Conservation (phyloP, 306 rosid species). For the Trichosanthes truncata region DNA sequence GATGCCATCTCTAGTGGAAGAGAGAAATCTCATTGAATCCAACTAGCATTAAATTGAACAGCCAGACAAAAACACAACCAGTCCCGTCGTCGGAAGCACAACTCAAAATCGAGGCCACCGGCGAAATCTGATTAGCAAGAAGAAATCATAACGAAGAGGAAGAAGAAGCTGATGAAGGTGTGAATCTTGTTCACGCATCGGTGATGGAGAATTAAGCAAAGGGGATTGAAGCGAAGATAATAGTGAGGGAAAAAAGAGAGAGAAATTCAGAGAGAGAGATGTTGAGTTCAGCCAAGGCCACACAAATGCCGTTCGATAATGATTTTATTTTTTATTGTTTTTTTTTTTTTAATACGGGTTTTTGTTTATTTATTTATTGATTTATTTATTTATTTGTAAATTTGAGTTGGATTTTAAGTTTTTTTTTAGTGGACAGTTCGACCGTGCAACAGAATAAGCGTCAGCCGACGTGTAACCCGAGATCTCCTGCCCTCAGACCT, state of each 20-base stretch:
- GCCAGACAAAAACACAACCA: background rate
- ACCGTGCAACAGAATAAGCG: background rate
- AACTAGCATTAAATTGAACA: constrained; percentile 33
- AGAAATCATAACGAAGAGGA: background rate
- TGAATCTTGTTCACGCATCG: constrained; percentile 11
- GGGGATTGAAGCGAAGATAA: constrained; percentile 34
- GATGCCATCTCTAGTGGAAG: constrained; percentile 50
- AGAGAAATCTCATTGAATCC: constrained; percentile 78
- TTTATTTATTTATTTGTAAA: background rate
- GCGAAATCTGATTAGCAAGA: constrained; percentile 7
- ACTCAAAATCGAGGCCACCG: constrained; percentile 1
- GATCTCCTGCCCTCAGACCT: background rate
- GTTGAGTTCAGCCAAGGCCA: constrained; percentile 63
- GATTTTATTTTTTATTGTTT: background rate
- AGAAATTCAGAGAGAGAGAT: background rate
- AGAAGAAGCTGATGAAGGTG: constrained; percentile 7
- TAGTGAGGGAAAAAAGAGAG: constrained; percentile 21
- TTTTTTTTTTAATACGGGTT: background rate
- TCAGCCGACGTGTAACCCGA: background rate
- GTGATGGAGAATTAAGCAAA: constrained; percentile 21
- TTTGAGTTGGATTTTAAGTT: background rate
- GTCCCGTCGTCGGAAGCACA: constrained; percentile 9
- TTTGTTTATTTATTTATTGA: background rate
- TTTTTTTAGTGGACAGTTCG: constrained; percentile 1
- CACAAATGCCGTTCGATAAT: constrained; percentile 61